phyloP scores from a whole-genome alignment of 768 basidiomycete species.

The Dioszegia hungarica region DNA sequence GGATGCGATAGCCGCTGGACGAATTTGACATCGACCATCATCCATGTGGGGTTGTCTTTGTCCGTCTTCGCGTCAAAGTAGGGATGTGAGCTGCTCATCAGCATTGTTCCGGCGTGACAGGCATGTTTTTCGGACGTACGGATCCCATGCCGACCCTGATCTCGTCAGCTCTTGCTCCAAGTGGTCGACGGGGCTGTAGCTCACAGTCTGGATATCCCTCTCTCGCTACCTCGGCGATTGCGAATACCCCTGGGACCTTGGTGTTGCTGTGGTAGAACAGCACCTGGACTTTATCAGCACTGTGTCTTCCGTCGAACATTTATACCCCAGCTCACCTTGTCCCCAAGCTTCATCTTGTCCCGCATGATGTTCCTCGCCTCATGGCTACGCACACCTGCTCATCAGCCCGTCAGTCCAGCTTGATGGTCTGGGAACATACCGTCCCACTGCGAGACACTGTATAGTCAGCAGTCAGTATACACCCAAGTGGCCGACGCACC shows the following conservation, averaged over 20 bases:
- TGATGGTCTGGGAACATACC: conserved; percentile 17
- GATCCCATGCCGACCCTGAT: conserved; percentile 83
- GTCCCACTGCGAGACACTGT: conserved; percentile 42
- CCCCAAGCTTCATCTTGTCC: conserved; percentile 45
- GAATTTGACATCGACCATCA: conserved; percentile 65
- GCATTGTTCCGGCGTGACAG: too few species aligned
- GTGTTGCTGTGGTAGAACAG: conserved; percentile 48
- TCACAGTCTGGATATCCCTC: conserved; percentile 87
- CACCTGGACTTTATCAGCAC: conserved; percentile 27
- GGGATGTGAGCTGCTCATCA: conserved; percentile 57
- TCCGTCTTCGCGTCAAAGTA: conserved; percentile 61
- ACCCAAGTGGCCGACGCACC: neutral
- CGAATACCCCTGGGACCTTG: conserved; percentile 44
- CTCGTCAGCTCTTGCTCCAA: neutral
- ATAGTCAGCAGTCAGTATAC: neutral
- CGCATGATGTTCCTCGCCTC: conserved; percentile 49
- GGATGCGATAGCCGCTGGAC: conserved; percentile 63
- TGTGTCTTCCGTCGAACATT: neutral
- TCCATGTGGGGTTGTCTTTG: conserved; percentile 74
- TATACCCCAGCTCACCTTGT: conserved; percentile 24
- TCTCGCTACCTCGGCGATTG: conserved; percentile 60
- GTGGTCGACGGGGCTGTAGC: conserved; percentile 38
- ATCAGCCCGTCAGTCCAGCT: neutral
- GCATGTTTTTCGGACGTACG: too few species aligned
- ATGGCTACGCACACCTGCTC: conserved; percentile 43